Evolutionary conservation across 208 protist species (phyloP).

Genomic region (Trypanosoma cruzi): DNA sequence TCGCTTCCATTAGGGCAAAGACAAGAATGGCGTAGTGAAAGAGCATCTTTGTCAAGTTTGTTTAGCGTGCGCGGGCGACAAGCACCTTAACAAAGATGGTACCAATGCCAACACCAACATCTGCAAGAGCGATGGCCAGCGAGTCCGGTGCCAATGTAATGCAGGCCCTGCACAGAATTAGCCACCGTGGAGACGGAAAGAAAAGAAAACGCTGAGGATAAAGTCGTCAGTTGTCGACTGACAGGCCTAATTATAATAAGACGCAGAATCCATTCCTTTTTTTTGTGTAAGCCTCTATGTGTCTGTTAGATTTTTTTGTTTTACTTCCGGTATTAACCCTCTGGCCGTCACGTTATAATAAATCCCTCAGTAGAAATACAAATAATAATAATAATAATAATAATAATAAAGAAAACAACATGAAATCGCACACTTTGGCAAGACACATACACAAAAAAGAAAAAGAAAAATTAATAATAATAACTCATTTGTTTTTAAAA

Average conservation of each 20-base stretch:
- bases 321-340: no score
- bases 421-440: not conserved
- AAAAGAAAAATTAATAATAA: not conserved
- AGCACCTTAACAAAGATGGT: constrained; percentile 86
- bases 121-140: constrained; percentile 84
- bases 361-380: no score
- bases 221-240: constrained; percentile 40
- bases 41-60: constrained; percentile 90
- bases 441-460: not conserved
- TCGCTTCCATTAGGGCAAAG: constrained; percentile 69
- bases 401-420: no score
- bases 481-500: not conserved
- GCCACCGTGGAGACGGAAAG: constrained; percentile 76
- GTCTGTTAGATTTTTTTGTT: no score
- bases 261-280: constrained; percentile 72
- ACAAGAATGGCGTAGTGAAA: constrained; percentile 94
- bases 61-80: constrained; percentile 84
- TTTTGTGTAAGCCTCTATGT: not conserved
- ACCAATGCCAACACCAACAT: constrained; percentile 89
- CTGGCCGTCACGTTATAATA: no score
- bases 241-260: constrained; percentile 61
- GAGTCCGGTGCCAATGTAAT: constrained; percentile 89
- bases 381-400: no score
- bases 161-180: constrained; percentile 85
- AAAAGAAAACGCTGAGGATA: constrained; percentile 35